phyloP scores from a whole-genome alignment of 2,329 filamentous ascomycete species.

The Fusarium odoratissimum region DNA sequence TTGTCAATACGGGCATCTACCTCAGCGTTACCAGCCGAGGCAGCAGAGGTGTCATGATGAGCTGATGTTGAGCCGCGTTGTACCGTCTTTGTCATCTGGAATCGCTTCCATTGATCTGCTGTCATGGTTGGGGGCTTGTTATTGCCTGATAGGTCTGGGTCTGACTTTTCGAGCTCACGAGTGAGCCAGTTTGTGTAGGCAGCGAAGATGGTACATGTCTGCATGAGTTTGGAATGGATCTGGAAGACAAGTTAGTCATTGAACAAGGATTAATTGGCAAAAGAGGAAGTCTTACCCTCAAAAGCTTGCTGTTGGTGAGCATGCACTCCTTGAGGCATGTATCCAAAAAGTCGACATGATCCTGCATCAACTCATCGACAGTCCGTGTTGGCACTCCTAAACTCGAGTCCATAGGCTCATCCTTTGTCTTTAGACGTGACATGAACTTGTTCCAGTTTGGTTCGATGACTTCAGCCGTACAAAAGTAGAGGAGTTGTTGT shows the following conservation, averaged over 20 bases:
- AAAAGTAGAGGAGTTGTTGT: conserved; percentile 96
- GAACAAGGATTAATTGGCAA: neutral
- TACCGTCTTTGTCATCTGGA: conserved; percentile 62
- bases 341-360: conserved; percentile 97
- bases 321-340: conserved; percentile 99
- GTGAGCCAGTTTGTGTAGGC: conserved; percentile 89
- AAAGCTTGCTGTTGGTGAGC: conserved; percentile 94
- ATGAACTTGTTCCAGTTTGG: conserved; percentile 97
- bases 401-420: conserved; percentile 51
- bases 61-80: conserved; percentile 50
- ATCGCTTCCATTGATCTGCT: conserved; percentile 69
- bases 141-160: conserved; percentile 77
- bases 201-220: conserved; percentile 94
- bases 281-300: conserved; percentile 72
- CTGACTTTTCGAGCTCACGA: conserved; percentile 83
- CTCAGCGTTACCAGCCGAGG: conserved; percentile 50
- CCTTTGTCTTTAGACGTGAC: conserved; percentile 78
- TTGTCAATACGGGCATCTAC: conserved; percentile 71
- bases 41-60: conserved; percentile 50
- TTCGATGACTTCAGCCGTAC: conserved; percentile 96
- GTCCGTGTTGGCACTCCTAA: conserved; percentile 67
- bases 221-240: conserved; percentile 98
- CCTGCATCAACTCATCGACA: conserved; percentile 98
- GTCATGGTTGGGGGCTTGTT: conserved; percentile 71
- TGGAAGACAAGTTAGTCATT: conserved; percentile 52